Evolutionary conservation across 805 yeast genomes (phyloP), one percentile per base, ranked within the genome.

Genomic region (Cyberlindnera amylophila): DNA sequence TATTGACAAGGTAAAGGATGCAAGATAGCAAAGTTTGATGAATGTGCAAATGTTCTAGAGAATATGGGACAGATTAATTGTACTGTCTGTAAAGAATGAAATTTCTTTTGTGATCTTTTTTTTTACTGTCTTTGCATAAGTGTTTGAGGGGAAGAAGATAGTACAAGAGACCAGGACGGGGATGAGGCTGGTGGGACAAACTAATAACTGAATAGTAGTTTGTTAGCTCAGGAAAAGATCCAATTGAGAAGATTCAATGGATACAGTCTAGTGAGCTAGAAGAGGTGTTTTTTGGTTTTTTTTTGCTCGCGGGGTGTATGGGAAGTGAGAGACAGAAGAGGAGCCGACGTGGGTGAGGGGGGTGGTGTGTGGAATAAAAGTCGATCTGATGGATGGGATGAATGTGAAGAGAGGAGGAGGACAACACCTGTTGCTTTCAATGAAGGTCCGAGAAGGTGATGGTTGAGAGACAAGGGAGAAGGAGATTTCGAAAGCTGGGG

Each of bases 121-220:
- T 14, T 14, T 32, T 19, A 15, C n/a, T 34, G 36, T 34, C 29
- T 34, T 26, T 21, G 23, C 18, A 23, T 24, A 7, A 9, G 24
- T 9, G 36, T 23, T 8, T 21, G 36, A 8, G 16, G 6, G 23
- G 23, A 18, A 32, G 36, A 14, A 14, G 29, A 7, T 18, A 21
- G 23, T 12, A 32, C 19, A n/a, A n/a, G n/a, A n/a, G n/a, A 24
- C 19, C 16, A 33, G 27, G 27, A 27, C 15, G 24, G 44, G 11
- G 40, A 17, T 13, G 24, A 15, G 13, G 30, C 9, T 13, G 24
- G 24, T 21, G 8, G 24, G 24, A 24, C n/a, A 29, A 43, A 32
- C 51, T 47, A 45, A 39, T 48, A 48, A 48, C 35, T 34, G 34
- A 48, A 45, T 48, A 48, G 43, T 45, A 48, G 44, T 35, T 31